Conservation (phyloP, 1,284 basidiomycete genomes). For the Hemileia vastatrix region DNA sequence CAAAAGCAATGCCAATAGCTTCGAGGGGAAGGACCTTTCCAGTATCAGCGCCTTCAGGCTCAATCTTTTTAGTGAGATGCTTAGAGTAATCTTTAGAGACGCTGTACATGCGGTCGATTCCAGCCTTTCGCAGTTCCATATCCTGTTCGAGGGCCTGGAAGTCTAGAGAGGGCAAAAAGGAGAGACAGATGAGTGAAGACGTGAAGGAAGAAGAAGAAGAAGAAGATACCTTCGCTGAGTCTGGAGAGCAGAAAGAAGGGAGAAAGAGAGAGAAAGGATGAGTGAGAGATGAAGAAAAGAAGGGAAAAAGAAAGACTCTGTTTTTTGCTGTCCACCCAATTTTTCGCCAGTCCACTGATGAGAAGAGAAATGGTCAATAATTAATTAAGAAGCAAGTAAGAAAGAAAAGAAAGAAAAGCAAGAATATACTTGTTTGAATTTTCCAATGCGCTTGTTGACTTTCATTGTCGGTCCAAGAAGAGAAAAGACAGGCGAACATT, state of each 20-base stretch:
- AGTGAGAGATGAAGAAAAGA: no score
- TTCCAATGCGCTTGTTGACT: constrained; percentile 21
- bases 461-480: no score
- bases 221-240: not conserved
- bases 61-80: constrained; percentile 18
- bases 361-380: not conserved
- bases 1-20: constrained; percentile 20
- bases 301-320: no score
- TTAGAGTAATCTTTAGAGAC: constrained; percentile 23
- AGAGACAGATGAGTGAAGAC: not conserved
- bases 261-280: no score
- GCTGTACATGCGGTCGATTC: constrained; percentile 18
- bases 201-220: not conserved
- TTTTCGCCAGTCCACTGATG: constrained; percentile 23
- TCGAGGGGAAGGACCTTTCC: constrained; percentile 23
- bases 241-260: not conserved
- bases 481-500: no score
- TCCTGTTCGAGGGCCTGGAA: constrained; percentile 23
- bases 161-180: constrained; percentile 5
- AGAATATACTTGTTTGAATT: constrained; percentile 20
- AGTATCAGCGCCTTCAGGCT: constrained; percentile 20
- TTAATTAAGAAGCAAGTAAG: no score
- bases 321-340: constrained; percentile 22
- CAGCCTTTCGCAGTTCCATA: constrained; percentile 20
- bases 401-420: no score